Base-by-base conservation (phyloP, 192 early-diverging fungal species). In the Dissophora ornata region DNA sequence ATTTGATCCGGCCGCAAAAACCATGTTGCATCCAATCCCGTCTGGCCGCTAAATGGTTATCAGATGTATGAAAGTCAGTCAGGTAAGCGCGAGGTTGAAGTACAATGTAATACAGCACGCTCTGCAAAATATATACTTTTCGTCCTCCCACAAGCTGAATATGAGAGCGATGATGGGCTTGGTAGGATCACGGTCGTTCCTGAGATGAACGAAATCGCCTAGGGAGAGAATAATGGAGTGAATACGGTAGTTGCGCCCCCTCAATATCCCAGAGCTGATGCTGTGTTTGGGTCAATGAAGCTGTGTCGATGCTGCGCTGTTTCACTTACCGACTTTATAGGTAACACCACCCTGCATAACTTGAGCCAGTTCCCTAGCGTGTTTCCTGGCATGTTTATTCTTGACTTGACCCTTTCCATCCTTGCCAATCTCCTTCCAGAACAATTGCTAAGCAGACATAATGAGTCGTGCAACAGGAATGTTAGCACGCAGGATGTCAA, bases 1-100 rank as follows among this genome's bases (percentile, higher is more conserved):
- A 84, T 91, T 78, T 90, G 86, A 48, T 92, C 86, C 15, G 91
- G 90, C 4, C 82, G 83, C 38, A 91, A 82, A 55, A 83, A 92
- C 90, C 88, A 90, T 50, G 74, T 80, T 1, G 83, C 84, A 32
- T 80, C 80, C 49, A 90, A 21, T 25, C 82, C 82, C n/a, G 50
- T 65, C 29, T 79, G 52, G 5, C 77, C 69, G 40, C 71, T 81
- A 71, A 38, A 24, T 33, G n/a, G 26, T 25, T 26, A 25, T 10
- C 9, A 9, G 32, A 32, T 9, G 34, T 36, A n/a, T n/a, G n/a
- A n/a, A n/a, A n/a, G n/a, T n/a, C n/a, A n/a, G n/a, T n/a, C n/a
- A n/a, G n/a, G n/a, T n/a, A n/a, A n/a, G n/a, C n/a, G n/a, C n/a
- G n/a, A n/a, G n/a, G n/a, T n/a, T n/a, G n/a, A n/a, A n/a, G n/a